Conservation (phyloP, 371 early-diverging fungal genomes). For the Catenaria anguillulae region DNA sequence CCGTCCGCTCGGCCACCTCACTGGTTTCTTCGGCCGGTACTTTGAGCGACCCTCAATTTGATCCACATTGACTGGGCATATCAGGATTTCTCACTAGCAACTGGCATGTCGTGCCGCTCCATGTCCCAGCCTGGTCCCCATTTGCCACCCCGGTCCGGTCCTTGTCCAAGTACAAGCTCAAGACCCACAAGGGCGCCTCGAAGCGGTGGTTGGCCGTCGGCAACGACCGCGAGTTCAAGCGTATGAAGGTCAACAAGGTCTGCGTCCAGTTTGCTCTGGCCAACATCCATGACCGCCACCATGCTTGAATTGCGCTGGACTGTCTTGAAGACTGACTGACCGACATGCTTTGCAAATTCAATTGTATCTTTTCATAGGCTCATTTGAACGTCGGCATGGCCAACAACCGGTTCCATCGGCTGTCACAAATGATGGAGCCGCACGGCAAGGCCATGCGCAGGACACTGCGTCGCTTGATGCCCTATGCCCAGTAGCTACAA, state of each 20-base stretch:
- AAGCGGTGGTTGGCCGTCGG: neutral
- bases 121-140: neutral
- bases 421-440: neutral
- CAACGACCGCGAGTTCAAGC: neutral
- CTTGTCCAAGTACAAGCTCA: constrained; percentile 6
- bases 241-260: constrained; percentile 2
- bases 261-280: neutral
- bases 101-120: neutral
- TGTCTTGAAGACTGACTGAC: no score
- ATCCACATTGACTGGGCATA: neutral
- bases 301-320: no score
- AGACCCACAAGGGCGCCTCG: constrained; percentile 5
- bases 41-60: no score
- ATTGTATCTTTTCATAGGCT: neutral
- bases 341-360: no score
- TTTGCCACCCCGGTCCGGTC: neutral
- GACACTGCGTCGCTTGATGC: neutral
- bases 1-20: neutral
- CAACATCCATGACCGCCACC: no score
- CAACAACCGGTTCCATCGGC: neutral
- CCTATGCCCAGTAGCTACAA: neutral
- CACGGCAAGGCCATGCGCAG: neutral
- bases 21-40: neutral
- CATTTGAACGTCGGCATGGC: neutral
- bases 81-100: neutral